Evolutionary conservation across 2,329 filamentous ascomycete genomes (phyloP).

Genomic region (Lachnellula occidentalis): DNA sequence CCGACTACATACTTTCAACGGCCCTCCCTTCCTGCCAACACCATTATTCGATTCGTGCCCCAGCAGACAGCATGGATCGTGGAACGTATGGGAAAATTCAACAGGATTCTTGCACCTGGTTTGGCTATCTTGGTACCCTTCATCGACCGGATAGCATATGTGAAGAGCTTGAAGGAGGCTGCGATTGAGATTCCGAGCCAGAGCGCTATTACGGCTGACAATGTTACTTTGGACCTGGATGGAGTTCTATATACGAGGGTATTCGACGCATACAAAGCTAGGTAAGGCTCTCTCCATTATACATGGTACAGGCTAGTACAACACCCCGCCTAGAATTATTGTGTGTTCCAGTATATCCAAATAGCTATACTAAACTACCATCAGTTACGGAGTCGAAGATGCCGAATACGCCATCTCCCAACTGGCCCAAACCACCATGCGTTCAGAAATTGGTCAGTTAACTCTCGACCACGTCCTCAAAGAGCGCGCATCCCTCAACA

Average conservation of each 20-base stretch:
- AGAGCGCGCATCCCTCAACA: constrained; percentile 92
- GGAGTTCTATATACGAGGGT: constrained; percentile 93
- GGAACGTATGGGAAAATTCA: constrained; percentile 98
- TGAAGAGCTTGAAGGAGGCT: constrained; percentile 93
- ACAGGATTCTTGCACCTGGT: constrained; percentile 86
- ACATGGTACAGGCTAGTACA: too few relatives aligned
- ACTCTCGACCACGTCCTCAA: constrained; percentile 96
- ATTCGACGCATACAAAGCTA: constrained; percentile 97
- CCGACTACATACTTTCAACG: constrained; percentile 78
- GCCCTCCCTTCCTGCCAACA: constrained; percentile 78
- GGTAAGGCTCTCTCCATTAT: constrained; percentile 44
- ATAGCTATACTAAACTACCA: constrained; percentile 1
- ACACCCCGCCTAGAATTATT: too few relatives aligned
- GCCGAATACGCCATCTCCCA: constrained; percentile 98
- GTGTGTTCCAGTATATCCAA: background rate
- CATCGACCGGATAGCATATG: constrained; percentile 93
- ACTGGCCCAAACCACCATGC: constrained; percentile 97
- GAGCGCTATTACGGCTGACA: constrained; percentile 96
- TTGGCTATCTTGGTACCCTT: constrained; percentile 85
- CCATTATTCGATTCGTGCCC: constrained; percentile 92
- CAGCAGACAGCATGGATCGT: constrained; percentile 99
- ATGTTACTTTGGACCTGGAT: constrained; percentile 93
- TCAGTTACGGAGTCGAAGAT: constrained; percentile 93
- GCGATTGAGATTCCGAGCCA: constrained; percentile 97
- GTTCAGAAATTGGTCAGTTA: constrained; percentile 94